These are phyloP conservation scores for Solanum ossicruentum DNA, from an alignment of 257 asterid species.

Conservation along the genomic window DNA sequence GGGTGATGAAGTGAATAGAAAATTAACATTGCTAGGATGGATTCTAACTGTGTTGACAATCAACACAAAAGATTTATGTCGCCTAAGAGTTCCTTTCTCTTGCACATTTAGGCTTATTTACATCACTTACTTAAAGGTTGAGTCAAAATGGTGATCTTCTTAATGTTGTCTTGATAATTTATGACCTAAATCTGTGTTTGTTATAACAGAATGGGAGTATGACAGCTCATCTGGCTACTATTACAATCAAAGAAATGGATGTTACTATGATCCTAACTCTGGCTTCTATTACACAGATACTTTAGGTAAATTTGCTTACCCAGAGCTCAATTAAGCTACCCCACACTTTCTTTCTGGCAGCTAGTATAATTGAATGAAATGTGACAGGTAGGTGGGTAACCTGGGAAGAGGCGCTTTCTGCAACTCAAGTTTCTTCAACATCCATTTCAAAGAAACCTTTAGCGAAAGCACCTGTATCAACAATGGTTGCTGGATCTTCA, in stretches of 20 bases:
- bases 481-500: constrained; percentile 10
- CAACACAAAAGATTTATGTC: background rate
- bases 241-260: constrained; percentile 42
- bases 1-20: background rate
- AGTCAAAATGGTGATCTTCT: background rate
- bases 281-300: constrained; percentile 88
- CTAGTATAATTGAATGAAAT: background rate
- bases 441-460: constrained; percentile 37
- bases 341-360: background rate
- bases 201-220: constrained; percentile 68
- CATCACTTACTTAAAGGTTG: background rate
- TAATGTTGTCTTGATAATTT: background rate
- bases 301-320: constrained; percentile 41
- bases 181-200: background rate
- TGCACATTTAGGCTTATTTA: background rate
- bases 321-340: background rate
- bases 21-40: background rate
- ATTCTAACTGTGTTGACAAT: background rate
- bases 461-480: constrained; percentile 26
- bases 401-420: constrained; percentile 63
- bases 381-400: constrained; percentile 85
- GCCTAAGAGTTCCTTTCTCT: background rate
- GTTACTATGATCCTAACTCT: constrained; percentile 84
- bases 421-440: constrained; percentile 37
- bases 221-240: constrained; percentile 79